These are phyloP conservation scores for Diutina rugosa DNA, from an alignment of 1,139 yeast genomes.

Conservation along the genomic window DNA sequence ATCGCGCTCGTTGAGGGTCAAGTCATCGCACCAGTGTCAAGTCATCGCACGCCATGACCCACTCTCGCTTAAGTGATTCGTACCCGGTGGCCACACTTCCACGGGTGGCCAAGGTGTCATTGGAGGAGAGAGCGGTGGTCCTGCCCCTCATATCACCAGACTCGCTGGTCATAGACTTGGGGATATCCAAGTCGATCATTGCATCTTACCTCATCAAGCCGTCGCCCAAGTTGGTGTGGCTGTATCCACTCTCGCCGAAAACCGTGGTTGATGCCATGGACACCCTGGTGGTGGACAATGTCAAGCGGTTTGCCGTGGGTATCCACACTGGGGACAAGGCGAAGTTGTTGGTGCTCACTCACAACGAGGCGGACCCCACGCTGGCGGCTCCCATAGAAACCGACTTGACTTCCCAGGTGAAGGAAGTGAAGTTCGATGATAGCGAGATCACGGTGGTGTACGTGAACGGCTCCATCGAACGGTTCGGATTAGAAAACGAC, in stretches of 20 bases:
- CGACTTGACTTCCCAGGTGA: not conserved
- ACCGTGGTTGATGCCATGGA: constrained; percentile 34
- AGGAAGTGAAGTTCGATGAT: not conserved
- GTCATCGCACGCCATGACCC: not conserved
- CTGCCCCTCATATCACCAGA: not conserved
- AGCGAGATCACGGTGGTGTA: not conserved
- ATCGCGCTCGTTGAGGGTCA: not conserved
- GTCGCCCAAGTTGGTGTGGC: constrained; percentile 68
- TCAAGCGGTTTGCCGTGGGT: constrained; percentile 25
- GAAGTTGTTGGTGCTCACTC: constrained; percentile 24
- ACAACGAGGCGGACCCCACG: constrained; percentile 7
- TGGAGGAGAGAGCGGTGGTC: not conserved
- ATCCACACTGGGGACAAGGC: constrained; percentile 33
- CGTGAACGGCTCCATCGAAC: not conserved
- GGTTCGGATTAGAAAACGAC: not conserved
- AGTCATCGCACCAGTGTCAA: not conserved
- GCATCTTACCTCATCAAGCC: constrained; percentile 66
- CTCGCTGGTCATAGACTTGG: constrained; percentile 31
- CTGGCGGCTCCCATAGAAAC: not conserved
- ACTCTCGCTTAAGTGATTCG: constrained; percentile 1
- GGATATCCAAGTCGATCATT: constrained; percentile 66
- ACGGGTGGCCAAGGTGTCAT: not conserved
- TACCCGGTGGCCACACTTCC: constrained; percentile 1
- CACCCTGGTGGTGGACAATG: constrained; percentile 9
- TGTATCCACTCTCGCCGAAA: constrained; percentile 57